phyloP scores from a whole-genome alignment of 371 early-diverging fungal species.

The Scutellospora calospora region DNA sequence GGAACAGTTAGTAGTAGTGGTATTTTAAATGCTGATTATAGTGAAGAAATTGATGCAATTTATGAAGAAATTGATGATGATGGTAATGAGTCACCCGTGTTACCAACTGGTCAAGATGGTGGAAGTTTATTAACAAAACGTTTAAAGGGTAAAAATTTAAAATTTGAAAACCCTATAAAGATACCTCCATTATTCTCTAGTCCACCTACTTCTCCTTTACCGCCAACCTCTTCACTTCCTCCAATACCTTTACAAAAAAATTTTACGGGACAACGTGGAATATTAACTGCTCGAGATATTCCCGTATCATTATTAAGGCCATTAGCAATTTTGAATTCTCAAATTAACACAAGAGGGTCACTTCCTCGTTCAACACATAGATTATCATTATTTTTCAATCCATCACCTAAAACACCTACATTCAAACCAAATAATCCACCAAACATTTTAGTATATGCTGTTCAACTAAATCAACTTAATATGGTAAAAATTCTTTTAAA shows the following conservation, averaged over 20 bases:
- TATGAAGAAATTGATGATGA: background rate
- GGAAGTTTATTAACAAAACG: background rate
- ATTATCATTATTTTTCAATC: background rate
- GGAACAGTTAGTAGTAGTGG: background rate
- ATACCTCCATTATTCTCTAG: background rate
- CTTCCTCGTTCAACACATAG: too few relatives aligned
- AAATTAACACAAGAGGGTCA: too few relatives aligned
- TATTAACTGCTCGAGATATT: background rate
- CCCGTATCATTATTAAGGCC: background rate
- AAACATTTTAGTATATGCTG: conserved; percentile 14
- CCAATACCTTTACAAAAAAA: background rate
- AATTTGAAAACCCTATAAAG: background rate
- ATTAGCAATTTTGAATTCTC: background rate
- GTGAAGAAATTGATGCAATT: background rate
- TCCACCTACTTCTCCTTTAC: background rate
- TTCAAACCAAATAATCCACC: background rate
- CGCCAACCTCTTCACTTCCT: background rate
- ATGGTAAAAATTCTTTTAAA: conserved; percentile 8
- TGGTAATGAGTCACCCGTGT: background rate
- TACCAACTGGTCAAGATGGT: background rate
- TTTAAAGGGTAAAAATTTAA: background rate
- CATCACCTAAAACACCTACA: background rate
- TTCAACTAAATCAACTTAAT: background rate
- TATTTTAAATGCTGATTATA: background rate
- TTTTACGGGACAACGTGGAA: background rate